Base-by-base conservation (phyloP, 2,329 filamentous ascomycete genomes). In the Elsinoe necatrix region DNA sequence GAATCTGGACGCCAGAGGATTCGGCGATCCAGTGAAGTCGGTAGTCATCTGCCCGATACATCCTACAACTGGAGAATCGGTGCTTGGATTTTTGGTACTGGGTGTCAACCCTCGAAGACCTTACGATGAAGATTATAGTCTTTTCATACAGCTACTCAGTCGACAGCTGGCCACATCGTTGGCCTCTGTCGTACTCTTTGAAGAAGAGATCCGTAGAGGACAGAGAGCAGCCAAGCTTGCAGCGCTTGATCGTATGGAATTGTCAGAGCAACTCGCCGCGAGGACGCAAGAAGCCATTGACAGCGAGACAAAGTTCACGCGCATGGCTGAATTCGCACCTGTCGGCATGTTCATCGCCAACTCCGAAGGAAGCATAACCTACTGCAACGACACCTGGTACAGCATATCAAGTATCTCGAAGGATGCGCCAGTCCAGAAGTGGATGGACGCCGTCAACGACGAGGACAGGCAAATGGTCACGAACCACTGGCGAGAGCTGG, bases 301-400 rank as follows among this genome's bases (percentile, higher is more conserved):
- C 57, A 78, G 83, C 66, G 88, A 93, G 67, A 84, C 86, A 29
- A 85, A 85, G 58, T 93, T 93, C 66, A 89, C 86, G 0, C 79
- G 87, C 43, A 90, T 93, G 86, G 87, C 88, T 1, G 87, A 91
- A 65, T 88, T 89, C 61, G 86, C 87, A 0, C 88, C 88, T 0
- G 87, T 91, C 1, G 89, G 88, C 25, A 85, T 95, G 73, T 92
- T 92, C 67, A 91, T 93, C 62, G 86, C 87, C n/a, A 80, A 89
- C 65, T 77, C 80, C 0, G 69, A 76, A 39, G 88, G 89, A 2
- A 74, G 79, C 21, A 87, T 93, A 63, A 87, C 80, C 8, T 93
- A 89, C 66, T 87, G 84, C 67, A 95, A 95, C 66, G 86, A 91
- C 60, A 87, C 86, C 66, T 93, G 77, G 77, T 80, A 79, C 59